Conservation (phyloP, 768 basidiomycete species). For the Macrolepiota dolichaula region DNA sequence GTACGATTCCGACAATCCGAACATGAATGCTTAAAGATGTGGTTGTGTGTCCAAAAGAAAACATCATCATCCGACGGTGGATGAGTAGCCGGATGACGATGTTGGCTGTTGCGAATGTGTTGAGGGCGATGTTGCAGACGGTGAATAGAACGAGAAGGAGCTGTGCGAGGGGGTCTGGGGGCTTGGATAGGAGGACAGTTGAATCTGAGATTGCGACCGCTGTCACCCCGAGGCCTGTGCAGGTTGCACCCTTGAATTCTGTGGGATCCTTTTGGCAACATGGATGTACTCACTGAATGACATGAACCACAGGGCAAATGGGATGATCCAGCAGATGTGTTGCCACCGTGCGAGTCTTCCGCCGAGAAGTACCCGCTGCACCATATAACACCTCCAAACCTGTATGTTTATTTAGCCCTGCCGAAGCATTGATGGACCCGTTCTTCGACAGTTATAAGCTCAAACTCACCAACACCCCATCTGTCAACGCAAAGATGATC, state of each 20-base stretch:
- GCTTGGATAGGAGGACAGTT: not conserved
- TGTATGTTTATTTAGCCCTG: not conserved
- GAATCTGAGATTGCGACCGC: not conserved
- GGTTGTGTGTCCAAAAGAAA: not conserved
- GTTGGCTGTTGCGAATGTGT: not conserved
- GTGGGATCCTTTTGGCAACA: too few species aligned
- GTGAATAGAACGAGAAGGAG: not conserved
- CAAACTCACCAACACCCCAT: not conserved
- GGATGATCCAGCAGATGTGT: not conserved
- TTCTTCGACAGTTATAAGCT: not conserved
- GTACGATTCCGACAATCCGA: not conserved
- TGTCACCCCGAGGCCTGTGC: not conserved
- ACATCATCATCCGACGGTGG: not conserved
- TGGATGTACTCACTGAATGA: not conserved
- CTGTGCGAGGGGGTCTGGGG: not conserved
- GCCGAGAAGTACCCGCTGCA: not conserved
- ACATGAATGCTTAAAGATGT: not conserved
- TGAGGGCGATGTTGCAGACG: not conserved
- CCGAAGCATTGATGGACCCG: too few species aligned
- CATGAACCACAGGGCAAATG: not conserved
- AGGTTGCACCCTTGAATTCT: not conserved
- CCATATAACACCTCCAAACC: constrained; percentile 9
- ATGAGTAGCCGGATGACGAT: not conserved
- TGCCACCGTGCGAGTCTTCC: not conserved
- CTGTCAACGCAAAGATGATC: not conserved